Evolutionary conservation across 768 basidiomycete species (phyloP).

Genomic region (Mycena venus): DNA sequence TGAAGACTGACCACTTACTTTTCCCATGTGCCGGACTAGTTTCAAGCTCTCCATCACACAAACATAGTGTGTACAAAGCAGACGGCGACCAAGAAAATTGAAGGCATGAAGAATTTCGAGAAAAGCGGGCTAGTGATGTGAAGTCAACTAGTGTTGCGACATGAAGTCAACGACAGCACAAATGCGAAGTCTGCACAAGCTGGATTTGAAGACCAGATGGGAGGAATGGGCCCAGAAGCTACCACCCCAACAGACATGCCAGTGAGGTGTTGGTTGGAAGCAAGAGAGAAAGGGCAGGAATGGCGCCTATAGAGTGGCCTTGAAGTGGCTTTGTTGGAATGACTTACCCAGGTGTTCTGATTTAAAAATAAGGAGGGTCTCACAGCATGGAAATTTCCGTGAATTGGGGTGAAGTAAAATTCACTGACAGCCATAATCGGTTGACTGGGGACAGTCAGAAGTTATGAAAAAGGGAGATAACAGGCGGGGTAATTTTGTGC

Average conservation of each 20-base stretch:
- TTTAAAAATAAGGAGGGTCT: no score
- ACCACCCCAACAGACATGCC: not conserved
- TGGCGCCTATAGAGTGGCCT: not conserved
- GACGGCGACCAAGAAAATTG: not conserved
- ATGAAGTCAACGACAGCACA: not conserved
- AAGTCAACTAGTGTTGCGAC: no score
- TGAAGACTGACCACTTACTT: no score
- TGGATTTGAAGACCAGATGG: not conserved
- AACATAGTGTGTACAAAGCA: not conserved
- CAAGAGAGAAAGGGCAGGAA: not conserved
- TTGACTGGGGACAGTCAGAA: not conserved
- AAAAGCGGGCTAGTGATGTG: no score
- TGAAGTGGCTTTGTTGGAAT: not conserved
- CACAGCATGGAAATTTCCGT: no score
- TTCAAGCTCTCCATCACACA: no score
- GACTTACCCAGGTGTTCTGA: no score
- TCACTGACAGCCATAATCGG: no score
- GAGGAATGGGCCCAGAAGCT: not conserved
- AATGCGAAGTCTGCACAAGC: not conserved
- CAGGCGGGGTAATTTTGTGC: not conserved
- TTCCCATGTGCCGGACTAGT: no score
- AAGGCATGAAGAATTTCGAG: no score
- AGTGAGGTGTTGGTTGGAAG: not conserved
- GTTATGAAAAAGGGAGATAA: constrained; percentile 3
- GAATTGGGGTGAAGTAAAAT: no score